A percentile compares a stretch with the other conserved stretches of the same genome.
phyloP scores from a whole-genome alignment of 768 basidiomycete species.

The Russula sp. region DNA sequence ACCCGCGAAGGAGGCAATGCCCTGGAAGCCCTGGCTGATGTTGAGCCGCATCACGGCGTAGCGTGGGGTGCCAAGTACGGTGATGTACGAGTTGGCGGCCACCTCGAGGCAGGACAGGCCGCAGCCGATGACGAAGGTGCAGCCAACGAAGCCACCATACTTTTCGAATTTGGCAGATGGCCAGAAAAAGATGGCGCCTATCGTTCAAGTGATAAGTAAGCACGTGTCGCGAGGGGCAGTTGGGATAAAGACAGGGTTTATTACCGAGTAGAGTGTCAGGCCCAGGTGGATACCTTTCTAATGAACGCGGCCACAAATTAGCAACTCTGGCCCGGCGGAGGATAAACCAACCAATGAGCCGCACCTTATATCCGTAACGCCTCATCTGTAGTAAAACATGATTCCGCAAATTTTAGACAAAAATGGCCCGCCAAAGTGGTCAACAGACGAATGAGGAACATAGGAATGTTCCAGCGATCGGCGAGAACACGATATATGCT shows the following conservation, averaged over 20 bases:
- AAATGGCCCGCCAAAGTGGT: not conserved
- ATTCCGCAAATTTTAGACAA: not conserved
- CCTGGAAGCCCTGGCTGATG: slow-evolving; percentile 77
- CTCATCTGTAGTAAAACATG: slow-evolving; percentile 40
- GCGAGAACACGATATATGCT: slow-evolving; percentile 57
- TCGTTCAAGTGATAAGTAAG: not conserved
- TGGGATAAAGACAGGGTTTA: not conserved
- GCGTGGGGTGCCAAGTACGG: slow-evolving; percentile 59
- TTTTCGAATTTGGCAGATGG: slow-evolving; percentile 61
- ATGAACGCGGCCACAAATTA: not conserved
- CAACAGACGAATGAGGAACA: slow-evolving; percentile 27
- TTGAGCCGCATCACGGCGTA: slow-evolving; percentile 72
- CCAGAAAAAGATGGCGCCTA: slow-evolving; percentile 76
- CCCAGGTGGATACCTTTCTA: slow-evolving; percentile 60
- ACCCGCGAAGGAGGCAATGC: slow-evolving; percentile 65
- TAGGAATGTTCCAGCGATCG: slow-evolving; percentile 52
- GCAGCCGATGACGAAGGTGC: slow-evolving; percentile 65
- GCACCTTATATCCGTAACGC: slow-evolving; percentile 58
- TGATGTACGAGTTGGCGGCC: slow-evolving; percentile 76
- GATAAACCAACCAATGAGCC: not conserved
- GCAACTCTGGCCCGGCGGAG: not conserved
- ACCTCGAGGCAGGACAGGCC: slow-evolving; percentile 65
- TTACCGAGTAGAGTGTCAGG: slow-evolving; percentile 49
- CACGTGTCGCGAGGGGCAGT: slow-evolving; percentile 26
- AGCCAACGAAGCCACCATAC: slow-evolving; percentile 69